These are phyloP conservation scores for Polytrichum commune DNA, from an alignment of 225 moss, liverwort and hornwort species.

Conservation along the genomic window DNA sequence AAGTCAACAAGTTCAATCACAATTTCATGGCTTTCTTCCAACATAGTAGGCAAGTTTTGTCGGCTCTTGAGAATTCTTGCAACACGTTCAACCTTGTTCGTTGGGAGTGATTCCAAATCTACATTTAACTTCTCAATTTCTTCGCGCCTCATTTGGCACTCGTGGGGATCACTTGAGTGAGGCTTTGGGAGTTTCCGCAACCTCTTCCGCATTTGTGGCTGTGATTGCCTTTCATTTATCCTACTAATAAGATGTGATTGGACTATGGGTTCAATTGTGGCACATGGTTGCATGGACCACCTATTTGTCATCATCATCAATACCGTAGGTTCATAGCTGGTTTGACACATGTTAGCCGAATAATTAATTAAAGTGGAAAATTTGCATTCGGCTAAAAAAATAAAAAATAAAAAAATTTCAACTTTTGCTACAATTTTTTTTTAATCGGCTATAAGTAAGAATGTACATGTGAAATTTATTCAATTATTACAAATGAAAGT, in stretches of 20 bases:
- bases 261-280: neutral
- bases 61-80: slow-evolving; percentile 32
- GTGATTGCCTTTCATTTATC: too few species aligned
- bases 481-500: too few species aligned
- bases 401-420: too few species aligned
- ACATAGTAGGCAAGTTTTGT: slow-evolving; percentile 5
- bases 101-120: slow-evolving; percentile 32
- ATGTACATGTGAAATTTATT: too few species aligned
- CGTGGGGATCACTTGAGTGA: slow-evolving; percentile 18
- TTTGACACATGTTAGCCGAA: too few species aligned
- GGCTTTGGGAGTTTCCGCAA: slow-evolving; percentile 23
- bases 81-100: slow-evolving; percentile 24
- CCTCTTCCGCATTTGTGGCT: neutral
- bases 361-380: too few species aligned
- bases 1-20: slow-evolving; percentile 42
- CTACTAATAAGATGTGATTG: neutral
- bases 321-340: too few species aligned
- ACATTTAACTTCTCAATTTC: slow-evolving; percentile 44
- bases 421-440: too few species aligned
- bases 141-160: slow-evolving; percentile 49
- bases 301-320: neutral
- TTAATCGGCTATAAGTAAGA: too few species aligned
- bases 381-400: too few species aligned
- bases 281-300: neutral
- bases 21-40: slow-evolving; percentile 24